Percentiles rank a stretch among this genome's conserved stretches.
Conservation (phyloP, 257 asterid genomes). For the Solanum ahanhuiri region DNA sequence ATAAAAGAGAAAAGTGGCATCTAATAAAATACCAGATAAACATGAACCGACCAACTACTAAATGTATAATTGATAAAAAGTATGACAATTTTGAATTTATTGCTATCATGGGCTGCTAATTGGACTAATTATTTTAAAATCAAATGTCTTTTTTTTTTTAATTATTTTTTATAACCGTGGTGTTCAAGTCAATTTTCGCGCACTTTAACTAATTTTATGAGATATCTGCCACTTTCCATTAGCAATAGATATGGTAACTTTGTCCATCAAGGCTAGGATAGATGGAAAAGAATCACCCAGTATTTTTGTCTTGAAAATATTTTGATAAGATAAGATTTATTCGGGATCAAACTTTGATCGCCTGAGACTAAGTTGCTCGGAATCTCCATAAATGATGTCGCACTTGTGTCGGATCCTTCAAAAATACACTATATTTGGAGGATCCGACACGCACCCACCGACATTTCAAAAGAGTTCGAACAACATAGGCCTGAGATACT, state of each 20-base stretch:
- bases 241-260: not conserved
- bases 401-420: too few species aligned
- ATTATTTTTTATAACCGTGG: too few species aligned
- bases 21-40: not conserved
- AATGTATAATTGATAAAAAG: too few species aligned
- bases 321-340: not conserved
- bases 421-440: too few species aligned
- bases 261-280: too few species aligned
- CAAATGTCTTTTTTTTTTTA: not conserved
- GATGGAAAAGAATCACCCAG: too few species aligned
- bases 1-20: not conserved
- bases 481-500: not conserved
- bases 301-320: too few species aligned
- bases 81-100: not conserved
- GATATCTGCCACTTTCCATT: fast-evolving
- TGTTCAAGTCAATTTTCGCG: too few species aligned
- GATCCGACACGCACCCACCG: fast-evolving
- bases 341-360: not conserved
- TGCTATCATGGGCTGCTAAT: not conserved
- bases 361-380: too few species aligned
- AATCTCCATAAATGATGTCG: too few species aligned
- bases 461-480: too few species aligned
- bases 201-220: too few species aligned
- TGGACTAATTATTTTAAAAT: not conserved
- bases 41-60: not conserved